A percentile compares a stretch with the other conserved stretches of the same genome.
Conservation (phyloP, 108 stramenopile species). For the Skeletonema marinoi region DNA sequence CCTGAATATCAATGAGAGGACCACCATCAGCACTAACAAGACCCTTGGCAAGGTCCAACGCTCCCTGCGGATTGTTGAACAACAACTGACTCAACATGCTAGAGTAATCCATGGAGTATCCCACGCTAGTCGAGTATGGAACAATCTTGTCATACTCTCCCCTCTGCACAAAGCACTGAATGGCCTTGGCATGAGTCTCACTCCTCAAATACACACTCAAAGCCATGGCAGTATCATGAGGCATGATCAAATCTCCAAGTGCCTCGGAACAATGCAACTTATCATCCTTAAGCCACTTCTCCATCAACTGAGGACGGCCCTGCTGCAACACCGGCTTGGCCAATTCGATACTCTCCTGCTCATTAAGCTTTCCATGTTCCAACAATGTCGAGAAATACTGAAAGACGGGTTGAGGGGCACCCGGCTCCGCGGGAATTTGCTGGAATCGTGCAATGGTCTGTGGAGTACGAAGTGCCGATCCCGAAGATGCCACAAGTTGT, state of each 20-base stretch:
- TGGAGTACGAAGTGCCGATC: constrained; percentile 92
- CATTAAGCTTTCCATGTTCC: constrained; percentile 94
- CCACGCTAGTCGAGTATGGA: constrained; percentile 94
- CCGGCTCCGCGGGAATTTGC: constrained; percentile 96
- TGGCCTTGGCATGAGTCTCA: constrained; percentile 96
- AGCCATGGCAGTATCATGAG: constrained; percentile 95
- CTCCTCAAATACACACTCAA: constrained; percentile 96
- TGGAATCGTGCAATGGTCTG: constrained; percentile 98
- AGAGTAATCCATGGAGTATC: constrained; percentile 96
- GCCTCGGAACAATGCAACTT: constrained; percentile 93
- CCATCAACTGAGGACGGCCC: constrained; percentile 94
- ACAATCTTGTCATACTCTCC: constrained; percentile 99
- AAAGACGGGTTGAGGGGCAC: constrained; percentile 95
- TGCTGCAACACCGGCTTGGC: constrained; percentile 96
- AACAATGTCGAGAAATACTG: constrained; percentile 98
- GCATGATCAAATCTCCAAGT: constrained; percentile 97
- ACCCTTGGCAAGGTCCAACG: constrained; percentile 95
- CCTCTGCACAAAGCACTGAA: constrained; percentile 97
- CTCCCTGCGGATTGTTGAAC: constrained; percentile 97
- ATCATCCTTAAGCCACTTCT: constrained; percentile 99
- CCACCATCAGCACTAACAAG: constrained; percentile 94
- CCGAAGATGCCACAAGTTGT: constrained; percentile 86
- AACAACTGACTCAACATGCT: constrained; percentile 97
- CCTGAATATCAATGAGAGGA: constrained; percentile 94
- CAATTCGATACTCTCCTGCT: constrained; percentile 97